Evolutionary conservation across 331 rosid species (phyloP).

Genomic region (Pyracantha coccinea): DNA sequence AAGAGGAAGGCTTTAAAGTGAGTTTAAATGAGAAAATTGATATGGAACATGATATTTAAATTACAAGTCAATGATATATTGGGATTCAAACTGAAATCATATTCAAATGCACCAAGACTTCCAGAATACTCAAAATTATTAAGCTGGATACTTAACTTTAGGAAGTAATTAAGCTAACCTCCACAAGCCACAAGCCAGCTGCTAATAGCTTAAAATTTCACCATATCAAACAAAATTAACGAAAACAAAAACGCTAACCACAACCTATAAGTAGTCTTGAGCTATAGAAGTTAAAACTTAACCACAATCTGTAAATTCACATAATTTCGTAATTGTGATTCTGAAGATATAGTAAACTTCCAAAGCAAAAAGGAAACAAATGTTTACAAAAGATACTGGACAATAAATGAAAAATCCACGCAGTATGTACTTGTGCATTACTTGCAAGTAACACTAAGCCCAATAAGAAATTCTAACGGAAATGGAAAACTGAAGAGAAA

Average conservation of each 20-base stretch:
- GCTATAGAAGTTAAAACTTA: background rate
- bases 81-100: background rate
- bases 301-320: background rate
- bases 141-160: background rate
- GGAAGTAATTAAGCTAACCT: background rate
- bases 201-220: background rate
- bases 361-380: background rate
- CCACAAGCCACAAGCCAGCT: background rate
- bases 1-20: background rate
- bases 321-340: background rate
- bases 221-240: background rate
- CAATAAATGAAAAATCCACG: background rate
- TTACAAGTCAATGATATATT: constrained; percentile 5
- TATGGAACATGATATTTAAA: background rate
- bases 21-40: constrained; percentile 5
- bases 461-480: background rate
- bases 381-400: background rate
- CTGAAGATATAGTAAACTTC: background rate
- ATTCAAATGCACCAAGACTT: background rate
- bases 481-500: background rate
- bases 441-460: background rate
- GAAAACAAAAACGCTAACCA: background rate
- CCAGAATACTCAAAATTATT: background rate
- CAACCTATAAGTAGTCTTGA: background rate
- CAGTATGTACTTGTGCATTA: background rate